These are phyloP conservation scores for Wickerhamiella occidentalis DNA, from an alignment of 805 yeast species.

Conservation along the genomic window DNA sequence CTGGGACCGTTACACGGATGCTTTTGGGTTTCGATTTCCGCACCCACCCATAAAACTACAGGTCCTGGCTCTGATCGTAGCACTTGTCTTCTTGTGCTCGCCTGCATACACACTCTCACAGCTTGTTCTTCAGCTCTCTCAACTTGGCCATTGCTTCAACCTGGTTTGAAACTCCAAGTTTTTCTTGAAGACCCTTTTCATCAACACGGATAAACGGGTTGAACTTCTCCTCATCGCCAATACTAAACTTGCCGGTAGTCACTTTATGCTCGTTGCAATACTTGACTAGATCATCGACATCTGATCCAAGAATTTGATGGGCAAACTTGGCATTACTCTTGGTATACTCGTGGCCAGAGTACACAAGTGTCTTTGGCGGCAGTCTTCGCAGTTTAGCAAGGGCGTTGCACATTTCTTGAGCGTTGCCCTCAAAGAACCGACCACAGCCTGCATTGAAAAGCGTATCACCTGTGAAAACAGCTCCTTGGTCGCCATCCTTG, in stretches of 20 bases:
- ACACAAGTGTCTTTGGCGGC: conserved; percentile 61
- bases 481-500: conserved; percentile 56
- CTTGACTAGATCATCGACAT: conserved; percentile 43
- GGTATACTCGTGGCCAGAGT: conserved; percentile 96
- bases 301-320: conserved; percentile 42
- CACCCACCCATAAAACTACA: too few relatives aligned
- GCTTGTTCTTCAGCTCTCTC: conserved; percentile 63
- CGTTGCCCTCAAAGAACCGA: conserved; percentile 86
- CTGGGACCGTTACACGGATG: too few relatives aligned
- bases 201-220: conserved; percentile 82
- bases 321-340: conserved; percentile 69
- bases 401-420: conserved; percentile 64
- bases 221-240: conserved; percentile 63
- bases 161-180: conserved; percentile 41
- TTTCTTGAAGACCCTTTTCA: conserved; percentile 49
- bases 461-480: conserved; percentile 93
- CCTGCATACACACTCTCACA: too few relatives aligned
- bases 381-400: conserved; percentile 48
- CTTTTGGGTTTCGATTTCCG: too few relatives aligned
- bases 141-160: conserved; percentile 57
- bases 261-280: conserved; percentile 46
- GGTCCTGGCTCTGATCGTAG: too few relatives aligned
- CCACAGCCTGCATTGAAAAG: conserved; percentile 93
- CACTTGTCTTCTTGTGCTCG: too few relatives aligned
- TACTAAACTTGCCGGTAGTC: conserved; percentile 78